Evolutionary conservation across 2,329 filamentous ascomycete species (phyloP), one percentile per base, ranked within the genome.

Genomic region (Cytospora piceae): DNA sequence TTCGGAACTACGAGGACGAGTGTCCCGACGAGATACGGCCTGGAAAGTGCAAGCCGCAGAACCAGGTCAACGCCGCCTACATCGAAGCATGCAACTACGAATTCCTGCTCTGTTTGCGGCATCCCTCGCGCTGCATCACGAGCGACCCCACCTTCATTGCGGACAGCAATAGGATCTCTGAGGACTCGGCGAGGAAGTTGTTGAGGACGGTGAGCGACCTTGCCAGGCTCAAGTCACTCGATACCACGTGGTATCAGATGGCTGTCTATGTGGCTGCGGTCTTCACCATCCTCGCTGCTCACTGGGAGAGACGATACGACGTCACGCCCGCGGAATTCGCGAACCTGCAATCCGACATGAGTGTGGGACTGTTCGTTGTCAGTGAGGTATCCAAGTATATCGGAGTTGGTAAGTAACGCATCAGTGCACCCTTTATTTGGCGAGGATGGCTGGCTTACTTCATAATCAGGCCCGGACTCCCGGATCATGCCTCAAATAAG

Each of bases 181-280:
- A 92, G 39, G 84, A 88, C 58, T 86, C 86, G 12, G 85, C 89
- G 7, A 82, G 84, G 56, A 84, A 88, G 67, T 86, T 93, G 77
- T 79, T 94, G 3, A 79, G 81, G 27, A 82, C 84, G 31, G 85
- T 88, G 7, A 80, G 82, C 27, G 80, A 86, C 61, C 77, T 94
- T 57, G 84, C 86, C 65, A 83, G 82, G 70, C 80, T 88, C 65
- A 91, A 90, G 72, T 87, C 87, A 54, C 78, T 94, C 4, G 91
- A 94, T 72, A 91, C 90, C 1, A 92, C 90, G 0, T 94, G 91
- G 90, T 90, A 91, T 71, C 89, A 90, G 57, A 83, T 87, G 58
- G 88, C 90, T 0, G 84, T 91, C 7, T 92, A 91, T 72, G 82
- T 91, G 15, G 87, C 89, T 53, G 90, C 90, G 31, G 88, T 92